Base-by-base conservation (phyloP, 805 yeast genomes). In the Sporopachydermia quercuum region DNA sequence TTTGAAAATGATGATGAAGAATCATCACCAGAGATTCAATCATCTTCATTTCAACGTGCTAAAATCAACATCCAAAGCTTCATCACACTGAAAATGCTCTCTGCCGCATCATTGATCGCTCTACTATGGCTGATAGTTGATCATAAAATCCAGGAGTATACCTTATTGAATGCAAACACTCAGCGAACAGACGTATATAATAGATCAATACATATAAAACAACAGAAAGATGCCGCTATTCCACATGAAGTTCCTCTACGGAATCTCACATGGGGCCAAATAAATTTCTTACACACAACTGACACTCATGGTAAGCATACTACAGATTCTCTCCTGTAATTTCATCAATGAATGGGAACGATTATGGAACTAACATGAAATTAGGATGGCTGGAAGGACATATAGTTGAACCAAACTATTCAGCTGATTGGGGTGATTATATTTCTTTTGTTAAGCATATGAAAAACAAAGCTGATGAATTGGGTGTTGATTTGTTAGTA, bases 391-490 rank as follows among this genome's bases (percentile, higher is more conserved):
- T 80, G 46, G 76, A 89, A 3, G 96, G 96, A 0, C 98, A 89
- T 60, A 49, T 74, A 34, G 76, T 77, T 47, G 96, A 87, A 55
- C 65, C 70, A 18, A 74, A 72, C 42, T 89, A 77, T 55, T 70
- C 78, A 33, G 91, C 83, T 3, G 83, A 87, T 54, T 89, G 95
- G 95, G 96, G 96, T 5, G 94, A 89, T 51, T 83, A 80, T 43
- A 53, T 81, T 3, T 75, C 87, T 0, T 87, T 89, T 53, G 61
- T 74, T 0, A 46, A 56, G 3, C 73, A 71, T 41, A 54, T 87
- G 49, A 61, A 63, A 23, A 45, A 51, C 0, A 48, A 51, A 15
- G 77, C 83, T 0, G 62, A 58, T 16, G 43, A 54, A 19, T 37
- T 63, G 6, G 67, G 65, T 1, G 73, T 66, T 15, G 97, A 89